These are phyloP conservation scores for Ascocoryne sarcoides DNA, from an alignment of 2,329 filamentous ascomycete species.

Conservation along the genomic window DNA sequence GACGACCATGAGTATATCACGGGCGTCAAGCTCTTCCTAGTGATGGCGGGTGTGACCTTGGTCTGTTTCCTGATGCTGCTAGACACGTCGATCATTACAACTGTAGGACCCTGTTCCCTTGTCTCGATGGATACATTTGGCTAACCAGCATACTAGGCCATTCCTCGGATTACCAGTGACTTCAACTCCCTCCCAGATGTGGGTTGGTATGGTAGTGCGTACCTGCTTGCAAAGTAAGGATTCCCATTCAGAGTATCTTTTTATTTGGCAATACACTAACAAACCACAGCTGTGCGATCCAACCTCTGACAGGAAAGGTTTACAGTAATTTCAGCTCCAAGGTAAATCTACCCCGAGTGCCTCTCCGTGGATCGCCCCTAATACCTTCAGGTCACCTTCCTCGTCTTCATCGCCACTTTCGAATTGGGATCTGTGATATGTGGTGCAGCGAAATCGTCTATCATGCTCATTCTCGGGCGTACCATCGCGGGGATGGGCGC, in stretches of 20 bases:
- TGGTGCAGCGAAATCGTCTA: constrained; percentile 37
- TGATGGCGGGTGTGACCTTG: constrained; percentile 33
- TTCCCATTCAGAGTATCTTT: too few relatives aligned
- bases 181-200: constrained; percentile 44
- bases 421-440: constrained; percentile 47
- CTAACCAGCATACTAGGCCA: constrained; percentile 29
- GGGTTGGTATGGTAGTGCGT: constrained; percentile 47
- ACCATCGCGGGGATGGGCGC: constrained; percentile 44
- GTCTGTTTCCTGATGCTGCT: constrained; percentile 40
- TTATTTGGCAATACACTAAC: too few relatives aligned
- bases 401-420: constrained; percentile 37
- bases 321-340: constrained; percentile 25
- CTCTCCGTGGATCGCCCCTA: too few relatives aligned
- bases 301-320: constrained; percentile 4
- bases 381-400: constrained; percentile 2
- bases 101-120: constrained; percentile 27
- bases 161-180: constrained; percentile 41
- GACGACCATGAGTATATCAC: constrained; percentile 16
- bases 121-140: too few relatives aligned
- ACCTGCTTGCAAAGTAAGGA: constrained; percentile 32
- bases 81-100: constrained; percentile 45
- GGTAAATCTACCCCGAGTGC: constrained; percentile 11
- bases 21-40: constrained; percentile 13
- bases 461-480: constrained; percentile 46
- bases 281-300: background rate